Conservation (phyloP, 345 rosid species). For the Eucalyptus marginata region DNA sequence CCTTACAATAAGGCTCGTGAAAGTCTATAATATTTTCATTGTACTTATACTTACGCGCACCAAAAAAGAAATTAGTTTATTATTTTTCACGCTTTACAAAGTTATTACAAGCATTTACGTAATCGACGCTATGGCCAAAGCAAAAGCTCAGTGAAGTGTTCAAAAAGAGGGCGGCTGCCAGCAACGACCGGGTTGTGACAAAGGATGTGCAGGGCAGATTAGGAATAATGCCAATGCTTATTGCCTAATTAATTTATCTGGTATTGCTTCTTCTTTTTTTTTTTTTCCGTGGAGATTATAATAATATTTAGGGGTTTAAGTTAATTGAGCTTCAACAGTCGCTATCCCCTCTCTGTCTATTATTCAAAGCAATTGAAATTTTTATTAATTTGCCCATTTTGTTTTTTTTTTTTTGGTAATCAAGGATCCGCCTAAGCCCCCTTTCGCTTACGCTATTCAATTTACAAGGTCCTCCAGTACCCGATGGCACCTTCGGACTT, state of each 20-base stretch:
- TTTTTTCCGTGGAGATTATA: not conserved
- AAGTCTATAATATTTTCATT: no score
- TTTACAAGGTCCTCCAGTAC: no score
- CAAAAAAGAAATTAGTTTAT: not conserved
- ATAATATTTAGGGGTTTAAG: not conserved
- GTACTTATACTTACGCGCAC: no score
- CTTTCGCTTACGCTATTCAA: no score
- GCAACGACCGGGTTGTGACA: not conserved
- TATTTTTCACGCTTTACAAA: not conserved
- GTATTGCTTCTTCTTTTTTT: not conserved
- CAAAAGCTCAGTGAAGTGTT: no score
- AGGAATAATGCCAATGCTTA: not conserved
- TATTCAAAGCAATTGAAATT: not conserved
- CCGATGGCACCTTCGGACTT: no score
- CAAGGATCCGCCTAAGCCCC: no score
- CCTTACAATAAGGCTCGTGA: not conserved
- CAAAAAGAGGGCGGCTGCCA: not conserved
- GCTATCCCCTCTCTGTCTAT: not conserved
- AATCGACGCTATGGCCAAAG: no score
- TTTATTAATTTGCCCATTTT: not conserved
- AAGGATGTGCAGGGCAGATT: not conserved
- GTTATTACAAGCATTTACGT: not conserved
- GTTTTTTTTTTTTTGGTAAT: no score
- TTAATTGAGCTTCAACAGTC: not conserved
- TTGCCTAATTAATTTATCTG: not conserved